These are phyloP conservation scores for Microbotryum intermedium DNA, from an alignment of 1,284 basidiomycete genomes.

Conservation along the genomic window DNA sequence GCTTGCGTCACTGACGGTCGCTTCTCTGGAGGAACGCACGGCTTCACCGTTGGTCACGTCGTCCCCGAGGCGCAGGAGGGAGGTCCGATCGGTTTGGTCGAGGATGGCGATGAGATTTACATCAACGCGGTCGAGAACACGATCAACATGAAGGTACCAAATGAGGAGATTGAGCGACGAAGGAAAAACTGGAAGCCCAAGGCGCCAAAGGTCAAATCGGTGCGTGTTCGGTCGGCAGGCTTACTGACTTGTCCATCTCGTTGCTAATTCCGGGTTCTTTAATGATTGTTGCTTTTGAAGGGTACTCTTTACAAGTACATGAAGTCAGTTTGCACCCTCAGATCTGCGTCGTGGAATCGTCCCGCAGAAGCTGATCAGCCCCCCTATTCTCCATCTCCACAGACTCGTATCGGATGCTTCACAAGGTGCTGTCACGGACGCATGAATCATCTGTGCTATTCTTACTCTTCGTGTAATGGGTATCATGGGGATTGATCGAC, in stretches of 20 bases:
- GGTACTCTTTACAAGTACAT: slow-evolving; percentile 75
- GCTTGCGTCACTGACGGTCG: slow-evolving; percentile 93
- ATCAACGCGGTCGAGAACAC: slow-evolving; percentile 63
- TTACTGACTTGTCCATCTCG: neutral
- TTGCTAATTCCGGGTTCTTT: neutral
- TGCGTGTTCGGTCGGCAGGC: neutral
- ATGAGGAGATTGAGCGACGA: slow-evolving; percentile 61
- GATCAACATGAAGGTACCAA: slow-evolving; percentile 61
- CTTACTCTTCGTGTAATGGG: neutral
- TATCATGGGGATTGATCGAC: too few species aligned
- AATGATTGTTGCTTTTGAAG: neutral
- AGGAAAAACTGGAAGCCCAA: slow-evolving; percentile 64
- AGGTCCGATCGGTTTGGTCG: slow-evolving; percentile 79
- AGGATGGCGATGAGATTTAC: slow-evolving; percentile 60
- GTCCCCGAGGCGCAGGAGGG: slow-evolving; percentile 61
- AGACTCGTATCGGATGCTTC: slow-evolving; percentile 58
- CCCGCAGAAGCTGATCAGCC: too few species aligned
- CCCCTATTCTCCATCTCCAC: slow-evolving; percentile 16
- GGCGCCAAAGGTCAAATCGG: slow-evolving; percentile 63
- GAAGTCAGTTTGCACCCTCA: slow-evolving; percentile 53
- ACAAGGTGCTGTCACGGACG: slow-evolving; percentile 78
- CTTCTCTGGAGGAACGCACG: slow-evolving; percentile 87
- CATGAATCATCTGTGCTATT: slow-evolving; percentile 38
- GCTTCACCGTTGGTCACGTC: slow-evolving; percentile 86
- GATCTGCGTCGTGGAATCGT: neutral